phyloP scores from a whole-genome alignment of 2,329 filamentous ascomycete species.

The Botrytis tulipae region DNA sequence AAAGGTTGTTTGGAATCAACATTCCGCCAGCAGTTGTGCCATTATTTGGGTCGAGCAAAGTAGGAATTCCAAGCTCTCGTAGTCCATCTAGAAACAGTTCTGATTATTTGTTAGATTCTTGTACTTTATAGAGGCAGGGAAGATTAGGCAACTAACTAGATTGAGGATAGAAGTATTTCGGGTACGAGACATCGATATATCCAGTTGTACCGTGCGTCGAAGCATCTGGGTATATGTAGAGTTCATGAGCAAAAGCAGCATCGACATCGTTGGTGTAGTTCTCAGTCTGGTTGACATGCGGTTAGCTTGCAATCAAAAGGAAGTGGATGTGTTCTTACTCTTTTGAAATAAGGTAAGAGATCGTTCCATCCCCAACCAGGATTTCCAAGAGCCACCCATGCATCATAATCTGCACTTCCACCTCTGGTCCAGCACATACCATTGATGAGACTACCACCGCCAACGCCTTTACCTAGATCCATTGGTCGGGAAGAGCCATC shows the following conservation, averaged over 20 bases:
- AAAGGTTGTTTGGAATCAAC: constrained; percentile 43
- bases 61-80: constrained; percentile 41
- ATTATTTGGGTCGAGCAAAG: constrained; percentile 41
- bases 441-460: constrained; percentile 45
- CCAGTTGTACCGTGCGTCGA: constrained; percentile 40
- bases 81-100: constrained; percentile 43
- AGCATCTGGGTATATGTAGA: constrained; percentile 36
- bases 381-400: constrained; percentile 45
- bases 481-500: constrained; percentile 31
- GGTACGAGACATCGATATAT: constrained; percentile 43
- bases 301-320: background rate
- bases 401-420: constrained; percentile 37
- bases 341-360: constrained; percentile 43
- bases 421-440: constrained; percentile 39
- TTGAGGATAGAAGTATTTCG: constrained; percentile 43
- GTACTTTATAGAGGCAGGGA: background rate
- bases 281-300: constrained; percentile 36
- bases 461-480: constrained; percentile 32
- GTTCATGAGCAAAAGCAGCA: constrained; percentile 27
- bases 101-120: constrained; percentile 25
- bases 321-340: constrained; percentile 28
- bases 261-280: constrained; percentile 39
- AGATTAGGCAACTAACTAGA: constrained; percentile 37
- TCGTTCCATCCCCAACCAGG: constrained; percentile 41
- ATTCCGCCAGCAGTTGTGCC: constrained; percentile 42